Base-by-base conservation (phyloP, 225 moss, liverwort and hornwort genomes). In the Rhytidiadelphus loreus region DNA sequence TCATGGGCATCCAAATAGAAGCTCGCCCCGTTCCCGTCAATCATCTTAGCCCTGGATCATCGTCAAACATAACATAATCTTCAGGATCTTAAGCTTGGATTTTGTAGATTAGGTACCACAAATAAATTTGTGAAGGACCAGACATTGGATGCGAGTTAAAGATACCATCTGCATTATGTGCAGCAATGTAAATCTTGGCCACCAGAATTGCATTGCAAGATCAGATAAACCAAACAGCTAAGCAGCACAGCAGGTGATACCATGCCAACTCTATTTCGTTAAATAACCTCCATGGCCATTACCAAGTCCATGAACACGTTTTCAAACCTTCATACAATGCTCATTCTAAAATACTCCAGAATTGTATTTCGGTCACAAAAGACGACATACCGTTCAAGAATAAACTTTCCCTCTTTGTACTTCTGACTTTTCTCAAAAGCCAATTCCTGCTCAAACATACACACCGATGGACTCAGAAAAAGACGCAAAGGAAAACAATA, bases 341-440 rank as follows among this genome's bases (percentile, higher is more conserved):
- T 72, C 60, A 61, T 1, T 61, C 3, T 9, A 14, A 75, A 81
- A 61, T 30, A 81, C 14, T 78, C 30, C 43, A 43, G 46, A 61
- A 19, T 18, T 60, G 12, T 5, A 65, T 4, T 65, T 3, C 14
- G 15, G 15, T 64, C 52, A 7, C 52, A 61, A 85, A 74, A n/a
- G 17, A 82, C 74, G 85, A 87, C 94, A 88, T 95, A 96, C 95
- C 96, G 95, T 92, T 97, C 97, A 87, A 97, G 95, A 79, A 97
- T 97, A 90, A 96, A 97, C 89, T 97, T 96, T 63, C 97, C 97
- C 93, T 97, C 97, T 93, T 97, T 97, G 92, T 97, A 97, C 87
- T 97, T 97, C 87, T 97, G 94, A 71, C 23, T 80, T 77, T 87
- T 88, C 80, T 96, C 96, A 89, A 93, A 96, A 21, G 96, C 97